Percentiles rank a stretch among this genome's conserved stretches.
Evolutionary conservation across 164 flowering plant species (phyloP).

Genomic region (Cinnamomum micranthum): DNA sequence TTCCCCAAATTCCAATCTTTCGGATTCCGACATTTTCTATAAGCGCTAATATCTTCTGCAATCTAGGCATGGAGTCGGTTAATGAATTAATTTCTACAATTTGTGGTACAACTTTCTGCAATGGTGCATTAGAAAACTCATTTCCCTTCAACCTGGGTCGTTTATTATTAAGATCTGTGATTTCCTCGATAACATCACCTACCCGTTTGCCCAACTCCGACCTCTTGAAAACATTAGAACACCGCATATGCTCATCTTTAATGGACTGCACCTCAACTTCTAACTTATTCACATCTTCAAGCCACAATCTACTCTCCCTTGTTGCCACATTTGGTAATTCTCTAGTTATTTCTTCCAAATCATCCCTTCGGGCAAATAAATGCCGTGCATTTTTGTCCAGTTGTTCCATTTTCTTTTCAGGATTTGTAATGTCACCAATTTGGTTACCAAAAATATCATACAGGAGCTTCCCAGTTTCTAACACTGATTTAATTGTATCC

Average conservation of each 20-base stretch:
- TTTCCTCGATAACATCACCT: background rate
- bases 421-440: background rate
- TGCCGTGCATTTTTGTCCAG: background rate
- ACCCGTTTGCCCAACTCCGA: background rate
- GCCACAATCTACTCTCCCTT: background rate
- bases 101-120: too few species aligned
- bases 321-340: too few species aligned
- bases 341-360: background rate
- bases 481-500: background rate
- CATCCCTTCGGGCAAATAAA: background rate
- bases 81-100: too few species aligned
- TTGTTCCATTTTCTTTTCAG: background rate
- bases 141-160: background rate
- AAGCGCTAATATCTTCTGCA: too few species aligned
- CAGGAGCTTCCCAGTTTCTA: background rate
- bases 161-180: too few species aligned
- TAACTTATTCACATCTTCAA: background rate
- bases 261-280: background rate
- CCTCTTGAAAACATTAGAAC: background rate
- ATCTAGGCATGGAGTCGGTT: too few species aligned
- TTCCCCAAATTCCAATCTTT: too few species aligned
- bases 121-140: background rate
- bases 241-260: background rate
- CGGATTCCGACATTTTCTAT: too few species aligned
- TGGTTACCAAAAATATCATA: background rate